Conservation (phyloP, 768 basidiomycete species). For the Russula sp. region DNA sequence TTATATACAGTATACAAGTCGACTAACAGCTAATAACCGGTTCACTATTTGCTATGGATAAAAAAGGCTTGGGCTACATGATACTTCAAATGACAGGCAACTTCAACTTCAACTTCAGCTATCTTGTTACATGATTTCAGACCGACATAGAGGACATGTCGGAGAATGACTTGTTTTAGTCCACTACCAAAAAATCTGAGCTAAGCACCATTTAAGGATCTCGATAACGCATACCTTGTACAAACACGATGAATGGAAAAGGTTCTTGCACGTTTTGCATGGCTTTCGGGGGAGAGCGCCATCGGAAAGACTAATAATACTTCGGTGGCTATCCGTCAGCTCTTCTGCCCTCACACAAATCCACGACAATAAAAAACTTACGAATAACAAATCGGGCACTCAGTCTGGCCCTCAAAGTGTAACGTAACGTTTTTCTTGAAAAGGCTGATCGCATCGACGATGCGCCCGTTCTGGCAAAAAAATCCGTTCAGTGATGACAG, state of each 20-base stretch:
- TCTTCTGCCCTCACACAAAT: neutral
- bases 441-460: constrained; percentile 80
- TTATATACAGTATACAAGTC: too few relatives aligned
- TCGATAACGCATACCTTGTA: constrained; percentile 61
- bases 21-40: too few relatives aligned
- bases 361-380: constrained; percentile 40
- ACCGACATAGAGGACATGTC: constrained; percentile 87
- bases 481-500: neutral
- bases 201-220: neutral
- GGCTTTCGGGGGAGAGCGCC: constrained; percentile 83
- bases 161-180: constrained; percentile 87
- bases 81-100: neutral
- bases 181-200: constrained; percentile 53
- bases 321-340: constrained; percentile 35
- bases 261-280: constrained; percentile 92
- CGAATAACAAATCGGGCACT: constrained; percentile 97
- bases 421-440: constrained; percentile 93
- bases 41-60: neutral
- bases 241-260: constrained; percentile 88
- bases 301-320: constrained; percentile 89
- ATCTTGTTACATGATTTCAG: constrained; percentile 59
- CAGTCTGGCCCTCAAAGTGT: constrained; percentile 93
- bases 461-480: constrained; percentile 70
- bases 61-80: constrained; percentile 5
- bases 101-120: neutral